A percentile compares a stretch with the other conserved stretches of the same genome.
Evolutionary conservation across 257 asterid genomes (phyloP).

Genomic region (Euphrasia confusa): DNA sequence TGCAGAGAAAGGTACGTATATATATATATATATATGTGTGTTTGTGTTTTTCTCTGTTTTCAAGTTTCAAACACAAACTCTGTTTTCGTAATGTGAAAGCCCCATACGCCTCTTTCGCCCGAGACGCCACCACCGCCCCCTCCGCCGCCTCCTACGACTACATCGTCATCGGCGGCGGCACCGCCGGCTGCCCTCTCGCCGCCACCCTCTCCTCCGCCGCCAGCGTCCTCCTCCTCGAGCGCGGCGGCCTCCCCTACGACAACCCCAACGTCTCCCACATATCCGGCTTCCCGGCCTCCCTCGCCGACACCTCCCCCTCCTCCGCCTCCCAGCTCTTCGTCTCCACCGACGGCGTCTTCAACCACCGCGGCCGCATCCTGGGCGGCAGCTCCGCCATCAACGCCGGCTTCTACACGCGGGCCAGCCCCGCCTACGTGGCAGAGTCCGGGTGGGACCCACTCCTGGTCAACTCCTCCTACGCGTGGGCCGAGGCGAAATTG

Average conservation of each 20-base stretch:
- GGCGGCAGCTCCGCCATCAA: conserved; percentile 79
- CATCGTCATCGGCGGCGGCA: conserved; percentile 77
- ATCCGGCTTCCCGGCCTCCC: conserved; percentile 28
- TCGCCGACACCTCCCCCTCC: conserved; percentile 28
- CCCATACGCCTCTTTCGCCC: conserved; percentile 52
- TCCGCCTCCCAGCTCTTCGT: conserved; percentile 66
- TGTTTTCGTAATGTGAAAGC: conserved; percentile 5
- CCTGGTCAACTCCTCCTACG: conserved; percentile 50
- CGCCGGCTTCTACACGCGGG: conserved; percentile 76
- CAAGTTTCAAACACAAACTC: too few relatives aligned
- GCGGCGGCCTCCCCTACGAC: conserved; percentile 74
- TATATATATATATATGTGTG: too few relatives aligned
- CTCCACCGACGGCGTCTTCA: conserved; percentile 79
- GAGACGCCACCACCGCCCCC: conserved; percentile 54
- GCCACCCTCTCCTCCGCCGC: conserved; percentile 67
- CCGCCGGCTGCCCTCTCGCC: conserved; percentile 76
- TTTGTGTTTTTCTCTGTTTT: too few relatives aligned
- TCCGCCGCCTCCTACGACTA: conserved; percentile 41
- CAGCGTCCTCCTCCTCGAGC: conserved; percentile 57
- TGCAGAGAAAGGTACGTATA: too few relatives aligned
- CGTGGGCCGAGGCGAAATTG: conserved; percentile 76
- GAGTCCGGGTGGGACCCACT: conserved; percentile 53
- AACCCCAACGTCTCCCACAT: conserved; percentile 50
- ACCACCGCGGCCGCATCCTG: conserved; percentile 67
- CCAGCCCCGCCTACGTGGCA: conserved; percentile 30